Base-by-base conservation (phyloP, 192 early-diverging fungal species). In the Borealophlyctis nickersoniae region DNA sequence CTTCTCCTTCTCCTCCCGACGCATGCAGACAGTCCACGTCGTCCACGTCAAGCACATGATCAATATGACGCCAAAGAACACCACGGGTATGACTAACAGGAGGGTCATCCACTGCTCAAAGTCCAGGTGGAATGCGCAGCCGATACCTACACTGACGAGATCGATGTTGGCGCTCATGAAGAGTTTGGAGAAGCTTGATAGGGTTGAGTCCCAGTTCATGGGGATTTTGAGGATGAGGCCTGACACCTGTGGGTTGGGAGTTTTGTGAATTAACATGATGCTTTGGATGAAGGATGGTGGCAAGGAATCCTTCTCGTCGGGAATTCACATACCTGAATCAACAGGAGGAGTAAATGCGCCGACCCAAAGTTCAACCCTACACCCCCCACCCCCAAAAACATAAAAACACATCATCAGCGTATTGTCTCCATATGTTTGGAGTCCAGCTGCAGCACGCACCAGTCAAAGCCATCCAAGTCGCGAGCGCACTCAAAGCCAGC, bases 351-450 rank as follows among this genome's bases (percentile, higher is more conserved):
- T 14, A 68, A 16, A 30, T 60, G 60, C 4, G 33, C 52, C 4
- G 58, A 54, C 22, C 33, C 19, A 14, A 53, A 54, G 58, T 68
- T 68, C 51, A 68, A 36, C 2, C 14, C 66, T 68, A 51, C 34
- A 45, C 24, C n/a, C n/a, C n/a, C n/a, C n/a, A n/a, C n/a, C n/a
- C n/a, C n/a, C n/a, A n/a, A n/a, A n/a, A n/a, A n/a, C n/a, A n/a
- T n/a, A n/a, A n/a, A n/a, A n/a, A n/a, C n/a, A n/a, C n/a, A n/a
- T n/a, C n/a, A n/a, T n/a, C n/a, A n/a, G n/a, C n/a, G n/a, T n/a
- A n/a, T n/a, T n/a, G n/a, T n/a, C n/a, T n/a, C n/a, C n/a, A n/a
- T n/a, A n/a, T n/a, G n/a, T n/a, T n/a, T n/a, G n/a, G n/a, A n/a
- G n/a, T n/a, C n/a, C n/a, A n/a, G n/a, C n/a, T n/a, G n/a, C n/a